Percentiles rank a stretch among this genome's conserved stretches.
These are phyloP conservation scores for Combretum micranthum DNA, from an alignment of 345 rosid genomes.

Conservation along the genomic window DNA sequence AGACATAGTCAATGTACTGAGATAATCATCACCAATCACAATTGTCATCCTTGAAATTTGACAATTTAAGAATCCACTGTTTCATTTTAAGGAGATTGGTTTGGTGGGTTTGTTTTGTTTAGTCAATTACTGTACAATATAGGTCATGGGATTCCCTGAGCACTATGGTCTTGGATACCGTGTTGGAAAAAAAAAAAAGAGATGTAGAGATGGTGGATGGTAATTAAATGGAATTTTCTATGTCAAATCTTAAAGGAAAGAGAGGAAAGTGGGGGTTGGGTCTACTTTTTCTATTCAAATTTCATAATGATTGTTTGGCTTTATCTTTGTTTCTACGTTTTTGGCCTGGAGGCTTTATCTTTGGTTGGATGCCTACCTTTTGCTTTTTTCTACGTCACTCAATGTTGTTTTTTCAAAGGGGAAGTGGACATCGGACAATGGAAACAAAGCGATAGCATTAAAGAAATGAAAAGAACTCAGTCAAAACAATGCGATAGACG, in stretches of 20 bases:
- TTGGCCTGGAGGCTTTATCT: too few relatives aligned
- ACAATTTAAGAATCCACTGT: too few relatives aligned
- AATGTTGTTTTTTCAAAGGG: conserved; percentile 1
- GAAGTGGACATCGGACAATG: conserved; percentile 1
- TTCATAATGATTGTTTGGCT: background rate
- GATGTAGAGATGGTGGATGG: conserved; percentile 38
- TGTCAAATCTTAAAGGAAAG: conserved; percentile 8
- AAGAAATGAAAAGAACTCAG: conserved; percentile 9
- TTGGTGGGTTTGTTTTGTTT: too few relatives aligned
- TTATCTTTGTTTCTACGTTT: conserved; percentile 11
- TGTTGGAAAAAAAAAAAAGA: background rate
- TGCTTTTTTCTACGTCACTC: conserved; percentile 10
- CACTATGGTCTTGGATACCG: background rate
- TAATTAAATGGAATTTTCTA: conserved; percentile 7
- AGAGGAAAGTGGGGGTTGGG: conserved; percentile 13
- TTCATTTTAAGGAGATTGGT: too few relatives aligned
- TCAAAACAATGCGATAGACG: conserved; percentile 35
- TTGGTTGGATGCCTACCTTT: conserved; percentile 17
- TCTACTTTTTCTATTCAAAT: background rate
- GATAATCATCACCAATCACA: too few relatives aligned
- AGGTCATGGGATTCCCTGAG: too few relatives aligned
- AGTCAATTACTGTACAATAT: too few relatives aligned
- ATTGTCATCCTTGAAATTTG: too few relatives aligned
- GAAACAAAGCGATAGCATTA: conserved; percentile 3
- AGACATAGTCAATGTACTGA: too few relatives aligned